These are phyloP conservation scores for Avicennia marina DNA, from an alignment of 257 asterid genomes.

Conservation along the genomic window DNA sequence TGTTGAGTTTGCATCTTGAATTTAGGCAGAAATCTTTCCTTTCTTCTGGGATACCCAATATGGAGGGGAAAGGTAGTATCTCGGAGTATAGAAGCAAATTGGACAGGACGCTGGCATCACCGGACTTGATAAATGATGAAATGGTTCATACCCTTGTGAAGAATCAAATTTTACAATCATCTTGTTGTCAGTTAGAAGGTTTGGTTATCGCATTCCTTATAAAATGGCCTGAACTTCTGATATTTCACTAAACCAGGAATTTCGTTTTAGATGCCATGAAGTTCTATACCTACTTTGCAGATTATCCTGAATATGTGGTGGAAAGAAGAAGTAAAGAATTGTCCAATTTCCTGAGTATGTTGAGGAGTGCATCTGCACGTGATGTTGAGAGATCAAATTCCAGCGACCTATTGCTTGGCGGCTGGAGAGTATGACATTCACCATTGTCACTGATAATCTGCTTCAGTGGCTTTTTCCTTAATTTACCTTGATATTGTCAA, in stretches of 20 bases:
- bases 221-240: neutral
- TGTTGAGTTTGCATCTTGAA: constrained; percentile 8
- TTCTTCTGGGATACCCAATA: constrained; percentile 32
- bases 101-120: constrained; percentile 55
- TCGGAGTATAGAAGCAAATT: constrained; percentile 50
- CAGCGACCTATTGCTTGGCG: constrained; percentile 32
- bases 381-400: constrained; percentile 37
- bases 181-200: constrained; percentile 34
- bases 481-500: neutral
- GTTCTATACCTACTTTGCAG: constrained; percentile 35
- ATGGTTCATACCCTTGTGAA: constrained; percentile 45
- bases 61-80: constrained; percentile 42
- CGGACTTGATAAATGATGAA: constrained; percentile 42
- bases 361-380: constrained; percentile 62
- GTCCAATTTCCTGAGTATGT: constrained; percentile 57
- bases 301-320: constrained; percentile 36
- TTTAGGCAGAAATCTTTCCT: neutral
- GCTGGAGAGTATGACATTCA: constrained; percentile 67
- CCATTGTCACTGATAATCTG: neutral
- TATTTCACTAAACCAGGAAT: neutral
- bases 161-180: constrained; percentile 51
- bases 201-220: neutral
- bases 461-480: neutral
- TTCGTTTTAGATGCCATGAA: neutral
- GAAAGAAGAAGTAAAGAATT: constrained; percentile 67